A percentile compares a stretch with the other conserved stretches of the same genome.
Evolutionary conservation across 495 filamentous ascomycete species (phyloP).

Genomic region (Neurospora sp.): DNA sequence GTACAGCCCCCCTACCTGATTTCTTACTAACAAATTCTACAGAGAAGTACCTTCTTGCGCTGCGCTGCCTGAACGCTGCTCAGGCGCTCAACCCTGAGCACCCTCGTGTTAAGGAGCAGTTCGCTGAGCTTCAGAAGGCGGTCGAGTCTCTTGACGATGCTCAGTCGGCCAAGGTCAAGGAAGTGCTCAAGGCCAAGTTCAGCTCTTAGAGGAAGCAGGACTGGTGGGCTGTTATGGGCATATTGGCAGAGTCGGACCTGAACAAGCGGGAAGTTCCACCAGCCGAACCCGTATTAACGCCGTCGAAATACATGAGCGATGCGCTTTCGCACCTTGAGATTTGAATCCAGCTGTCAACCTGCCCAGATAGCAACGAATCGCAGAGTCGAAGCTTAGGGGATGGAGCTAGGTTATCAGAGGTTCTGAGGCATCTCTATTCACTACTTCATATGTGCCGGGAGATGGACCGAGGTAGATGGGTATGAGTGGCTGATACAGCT

Average conservation of each 20-base stretch:
- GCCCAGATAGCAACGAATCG: neutral
- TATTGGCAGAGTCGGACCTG: neutral
- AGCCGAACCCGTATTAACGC: neutral
- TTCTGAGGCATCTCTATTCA: neutral
- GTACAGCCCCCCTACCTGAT: neutral
- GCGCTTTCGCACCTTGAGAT: neutral
- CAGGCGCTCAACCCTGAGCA: conserved; percentile 56
- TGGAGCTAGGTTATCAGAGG: neutral
- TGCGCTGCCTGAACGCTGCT: conserved; percentile 74
- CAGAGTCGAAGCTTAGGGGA: neutral
- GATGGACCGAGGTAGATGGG: neutral
- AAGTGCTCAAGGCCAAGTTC: conserved; percentile 58
- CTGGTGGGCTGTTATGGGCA: neutral
- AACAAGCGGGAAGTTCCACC: neutral
- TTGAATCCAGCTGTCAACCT: neutral
- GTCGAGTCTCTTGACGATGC: conserved; percentile 48
- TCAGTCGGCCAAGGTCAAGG: conserved; percentile 45
- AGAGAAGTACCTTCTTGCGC: conserved; percentile 78
- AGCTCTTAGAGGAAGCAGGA: conserved; percentile 26
- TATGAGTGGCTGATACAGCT: neutral
- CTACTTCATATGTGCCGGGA: neutral
- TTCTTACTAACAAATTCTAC: conserved; percentile 1
- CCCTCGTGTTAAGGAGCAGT: conserved; percentile 69
- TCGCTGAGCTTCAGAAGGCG: conserved; percentile 55
- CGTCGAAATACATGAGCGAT: neutral